A percentile compares a stretch with the other conserved stretches of the same genome.
phyloP scores from a whole-genome alignment of 2,329 filamentous ascomycete species.

The Fusarium lyarnte region DNA sequence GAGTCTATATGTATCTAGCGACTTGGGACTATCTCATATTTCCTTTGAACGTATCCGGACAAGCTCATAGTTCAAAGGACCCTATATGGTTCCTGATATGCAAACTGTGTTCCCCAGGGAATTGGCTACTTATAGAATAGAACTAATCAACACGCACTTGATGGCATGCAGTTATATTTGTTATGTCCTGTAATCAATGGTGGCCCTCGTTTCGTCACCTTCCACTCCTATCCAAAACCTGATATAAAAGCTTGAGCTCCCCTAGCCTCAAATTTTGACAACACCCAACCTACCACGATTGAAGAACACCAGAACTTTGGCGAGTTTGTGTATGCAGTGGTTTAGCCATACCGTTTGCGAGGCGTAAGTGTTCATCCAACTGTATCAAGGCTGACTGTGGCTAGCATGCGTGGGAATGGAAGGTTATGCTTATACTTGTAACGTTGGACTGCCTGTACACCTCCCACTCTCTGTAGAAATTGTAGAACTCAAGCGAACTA shows the following conservation, averaged over 20 bases:
- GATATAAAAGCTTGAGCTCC: neutral
- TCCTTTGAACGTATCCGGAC: neutral
- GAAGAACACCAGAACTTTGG: neutral
- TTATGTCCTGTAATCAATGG: neutral
- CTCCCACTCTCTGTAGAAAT: neutral
- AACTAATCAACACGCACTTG: neutral
- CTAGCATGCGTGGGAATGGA: neutral
- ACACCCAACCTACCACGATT: neutral
- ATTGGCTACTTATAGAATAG: neutral
- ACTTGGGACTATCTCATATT: neutral
- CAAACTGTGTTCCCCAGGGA: neutral
- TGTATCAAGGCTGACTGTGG: neutral
- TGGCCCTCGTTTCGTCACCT: neutral
- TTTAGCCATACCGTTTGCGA: neutral
- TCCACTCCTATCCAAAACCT: neutral
- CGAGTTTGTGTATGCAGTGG: neutral
- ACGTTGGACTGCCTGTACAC: neutral
- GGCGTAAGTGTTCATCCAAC: neutral
- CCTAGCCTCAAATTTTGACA: neutral
- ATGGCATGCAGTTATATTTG: neutral
- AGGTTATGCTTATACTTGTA: neutral
- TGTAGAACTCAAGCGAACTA: neutral
- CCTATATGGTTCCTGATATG: neutral
- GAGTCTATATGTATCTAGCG: neutral
- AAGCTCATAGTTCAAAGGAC: neutral